Percentiles rank a stretch among this genome's conserved stretches.
Evolutionary conservation across 2,329 filamentous ascomycete genomes (phyloP).

Genomic region (Parascedosporium putredinis): DNA sequence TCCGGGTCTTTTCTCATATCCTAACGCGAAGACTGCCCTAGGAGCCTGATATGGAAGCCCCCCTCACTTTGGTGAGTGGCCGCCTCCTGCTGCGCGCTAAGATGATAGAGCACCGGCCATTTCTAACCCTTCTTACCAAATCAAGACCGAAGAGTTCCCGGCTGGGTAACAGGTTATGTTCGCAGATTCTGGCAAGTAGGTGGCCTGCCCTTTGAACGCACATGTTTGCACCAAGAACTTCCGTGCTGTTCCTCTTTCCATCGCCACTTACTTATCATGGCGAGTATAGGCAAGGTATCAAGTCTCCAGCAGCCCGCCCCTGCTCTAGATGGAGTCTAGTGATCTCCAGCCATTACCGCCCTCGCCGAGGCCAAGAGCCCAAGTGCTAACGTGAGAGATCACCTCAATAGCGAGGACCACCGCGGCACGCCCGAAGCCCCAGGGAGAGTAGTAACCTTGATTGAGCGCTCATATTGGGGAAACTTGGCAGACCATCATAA

Average conservation of each 20-base stretch:
- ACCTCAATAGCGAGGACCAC: slow-evolving; percentile 69
- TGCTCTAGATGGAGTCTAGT: too few relatives aligned
- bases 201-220: slow-evolving; percentile 8
- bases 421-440: slow-evolving; percentile 80
- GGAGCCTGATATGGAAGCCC: slow-evolving; percentile 96
- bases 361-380: too few relatives aligned
- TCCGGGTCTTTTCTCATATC: neutral
- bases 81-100: slow-evolving; percentile 6
- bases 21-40: slow-evolving; percentile 15
- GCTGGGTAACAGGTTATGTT: slow-evolving; percentile 89
- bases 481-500: slow-evolving; percentile 59
- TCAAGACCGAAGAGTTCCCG: slow-evolving; percentile 71
- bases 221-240: too few relatives aligned
- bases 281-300: slow-evolving; percentile 4
- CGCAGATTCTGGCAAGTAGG: slow-evolving; percentile 95
- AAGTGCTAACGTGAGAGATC: neutral
- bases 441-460: slow-evolving; percentile 86
- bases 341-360: too few relatives aligned
- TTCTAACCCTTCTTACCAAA: slow-evolving; percentile 9
- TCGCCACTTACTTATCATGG: too few relatives aligned
- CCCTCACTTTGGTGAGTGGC: slow-evolving; percentile 81
- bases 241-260: too few relatives aligned
- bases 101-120: slow-evolving; percentile 5
- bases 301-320: too few relatives aligned
- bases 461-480: slow-evolving; percentile 75